Evolutionary conservation across 2,329 filamentous ascomycete genomes (phyloP).

Genomic region (Neofusicoccum sp.): DNA sequence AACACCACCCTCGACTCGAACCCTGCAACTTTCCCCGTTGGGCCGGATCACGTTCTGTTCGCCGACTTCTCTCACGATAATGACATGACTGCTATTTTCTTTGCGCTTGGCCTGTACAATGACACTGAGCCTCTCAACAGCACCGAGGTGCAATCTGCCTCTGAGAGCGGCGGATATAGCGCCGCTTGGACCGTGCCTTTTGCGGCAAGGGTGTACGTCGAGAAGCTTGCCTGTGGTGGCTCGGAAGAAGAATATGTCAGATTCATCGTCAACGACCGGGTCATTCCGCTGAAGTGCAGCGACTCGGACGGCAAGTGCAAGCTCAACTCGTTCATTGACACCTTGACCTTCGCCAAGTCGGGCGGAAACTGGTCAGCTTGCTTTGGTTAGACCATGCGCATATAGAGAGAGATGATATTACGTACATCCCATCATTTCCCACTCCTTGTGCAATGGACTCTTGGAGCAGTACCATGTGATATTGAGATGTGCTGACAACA

Average conservation of each 20-base stretch:
- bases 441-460: too few relatives aligned
- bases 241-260: slow-evolving; percentile 70
- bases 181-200: slow-evolving; percentile 82
- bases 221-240: slow-evolving; percentile 72
- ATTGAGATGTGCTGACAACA: too few relatives aligned
- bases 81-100: slow-evolving; percentile 73
- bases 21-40: slow-evolving; percentile 69
- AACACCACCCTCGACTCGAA: slow-evolving; percentile 74
- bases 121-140: slow-evolving; percentile 51
- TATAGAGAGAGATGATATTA: not conserved
- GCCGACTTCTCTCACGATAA: slow-evolving; percentile 94
- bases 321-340: slow-evolving; percentile 68
- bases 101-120: slow-evolving; percentile 77
- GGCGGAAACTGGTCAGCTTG: slow-evolving; percentile 76
- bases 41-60: slow-evolving; percentile 58
- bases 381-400: slow-evolving; percentile 25
- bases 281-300: slow-evolving; percentile 69
- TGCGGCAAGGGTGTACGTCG: slow-evolving; percentile 75
- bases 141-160: slow-evolving; percentile 41
- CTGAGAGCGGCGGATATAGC: slow-evolving; percentile 64
- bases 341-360: slow-evolving; percentile 67
- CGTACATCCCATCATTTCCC: not conserved
- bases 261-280: slow-evolving; percentile 79
- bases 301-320: slow-evolving; percentile 71
- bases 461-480: too few relatives aligned